Conservation (phyloP, 1,139 yeast species). For the Lodderomyces beijingensis region DNA sequence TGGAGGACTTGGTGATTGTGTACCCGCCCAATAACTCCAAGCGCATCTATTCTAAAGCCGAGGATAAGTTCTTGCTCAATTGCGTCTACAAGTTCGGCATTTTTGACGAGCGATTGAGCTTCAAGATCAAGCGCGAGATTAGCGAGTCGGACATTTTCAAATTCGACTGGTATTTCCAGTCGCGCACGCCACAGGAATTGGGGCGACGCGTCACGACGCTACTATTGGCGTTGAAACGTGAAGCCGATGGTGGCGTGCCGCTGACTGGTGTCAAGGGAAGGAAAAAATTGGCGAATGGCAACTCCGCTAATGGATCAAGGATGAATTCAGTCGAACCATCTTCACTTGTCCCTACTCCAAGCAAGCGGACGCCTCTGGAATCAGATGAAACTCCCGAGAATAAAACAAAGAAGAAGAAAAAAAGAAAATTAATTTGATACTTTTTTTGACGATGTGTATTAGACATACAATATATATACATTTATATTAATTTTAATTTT, state of each 20-base stretch:
- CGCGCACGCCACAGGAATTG: slow-evolving; percentile 81
- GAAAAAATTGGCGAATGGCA: too few relatives aligned
- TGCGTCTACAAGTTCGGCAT: slow-evolving; percentile 77
- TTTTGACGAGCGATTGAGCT: slow-evolving; percentile 64
- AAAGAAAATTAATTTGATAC: too few relatives aligned
- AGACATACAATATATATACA: too few relatives aligned
- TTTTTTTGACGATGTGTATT: too few relatives aligned
- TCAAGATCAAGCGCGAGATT: slow-evolving; percentile 74
- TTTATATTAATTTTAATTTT: too few relatives aligned
- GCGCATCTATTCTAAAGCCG: slow-evolving; percentile 75
- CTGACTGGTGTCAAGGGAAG: too few relatives aligned
- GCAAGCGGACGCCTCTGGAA: too few relatives aligned
- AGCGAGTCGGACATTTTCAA: slow-evolving; percentile 67
- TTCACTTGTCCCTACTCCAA: too few relatives aligned
- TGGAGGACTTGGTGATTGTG: slow-evolving; percentile 68
- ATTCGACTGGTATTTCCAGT: slow-evolving; percentile 85
- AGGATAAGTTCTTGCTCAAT: slow-evolving; percentile 76
- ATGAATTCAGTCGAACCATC: slow-evolving; percentile 33
- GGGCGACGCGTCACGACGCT: slow-evolving; percentile 80
- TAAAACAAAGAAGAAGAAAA: too few relatives aligned
- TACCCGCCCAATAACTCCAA: slow-evolving; percentile 94
- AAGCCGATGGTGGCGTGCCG: slow-evolving; percentile 73
- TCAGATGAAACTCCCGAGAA: too few relatives aligned
- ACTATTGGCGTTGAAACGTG: slow-evolving; percentile 73
- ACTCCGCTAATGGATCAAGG: slow-evolving; percentile 17